Evolutionary conservation across 192 early-diverging fungal species (phyloP), one percentile per base, ranked within the genome.

Genomic region (Funneliformis geosporum): DNA sequence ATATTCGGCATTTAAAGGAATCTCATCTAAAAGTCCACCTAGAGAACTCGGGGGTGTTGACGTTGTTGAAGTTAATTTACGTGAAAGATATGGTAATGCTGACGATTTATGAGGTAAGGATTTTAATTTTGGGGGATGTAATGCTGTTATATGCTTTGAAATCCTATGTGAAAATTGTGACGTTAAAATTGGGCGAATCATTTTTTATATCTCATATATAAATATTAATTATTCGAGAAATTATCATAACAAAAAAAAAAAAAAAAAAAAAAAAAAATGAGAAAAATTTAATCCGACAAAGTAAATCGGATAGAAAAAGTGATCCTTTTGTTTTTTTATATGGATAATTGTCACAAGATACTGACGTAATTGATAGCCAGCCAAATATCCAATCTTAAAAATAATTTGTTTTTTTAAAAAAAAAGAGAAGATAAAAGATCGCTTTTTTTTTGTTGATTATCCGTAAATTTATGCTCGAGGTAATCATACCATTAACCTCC

Each of bases 1-100:
- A 8, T 84, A 79, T 9, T 83, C 82, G 2, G 76, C 11, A 55
- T 60, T 74, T 40, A 60, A 33, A 25, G 46, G 47, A 59, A 38
- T 59, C 2, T 74, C 73, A 38, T 74, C 43, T 38, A 74, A 60
- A 55, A 74, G n/a, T 2, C 67, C 40, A 18, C 21, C 21, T 55
- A 55, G 21, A 21, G 50, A 55, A 55, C 21, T 18, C 21, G 50
- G 50, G 33, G 33, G 33, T 0, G 0, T 33, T 55, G 50, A 55
- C 21, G 50, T 55, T 55, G 50, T 21, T 21, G 50, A 55, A 6
- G 16, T 55, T 55, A 55, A 55, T 55, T 21, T 55, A 55, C 50
- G 50, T 55, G 50, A 55, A 18, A 21, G 50, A 55, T 21, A 50
- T 50, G 43, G 5, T 44, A 44, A 4, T 10, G 43, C 43, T 9